These are phyloP conservation scores for Entamoeba invadens DNA, from an alignment of 208 protist genomes.

Conservation along the genomic window DNA sequence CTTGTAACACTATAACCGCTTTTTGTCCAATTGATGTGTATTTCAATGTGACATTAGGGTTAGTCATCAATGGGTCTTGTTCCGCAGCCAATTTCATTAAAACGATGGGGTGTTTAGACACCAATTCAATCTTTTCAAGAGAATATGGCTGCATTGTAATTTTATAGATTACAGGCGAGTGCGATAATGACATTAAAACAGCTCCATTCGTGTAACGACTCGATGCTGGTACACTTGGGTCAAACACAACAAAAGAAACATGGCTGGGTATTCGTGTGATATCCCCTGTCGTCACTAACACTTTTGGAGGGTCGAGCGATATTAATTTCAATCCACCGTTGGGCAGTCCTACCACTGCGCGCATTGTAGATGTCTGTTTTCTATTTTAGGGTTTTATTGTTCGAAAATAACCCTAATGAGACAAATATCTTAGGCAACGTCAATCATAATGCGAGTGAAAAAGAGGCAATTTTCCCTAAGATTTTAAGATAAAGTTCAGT, in stretches of 20 bases:
- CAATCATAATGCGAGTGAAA: no score
- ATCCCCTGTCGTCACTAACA: not conserved
- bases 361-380: no score
- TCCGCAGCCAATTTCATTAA: not conserved
- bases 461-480: no score
- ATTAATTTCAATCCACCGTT: not conserved
- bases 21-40: not conserved
- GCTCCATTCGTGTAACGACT: not conserved
- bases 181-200: not conserved
- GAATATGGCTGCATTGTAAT: not conserved
- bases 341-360: not conserved
- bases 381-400: no score
- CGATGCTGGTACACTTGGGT: not conserved
- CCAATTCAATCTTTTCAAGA: not conserved
- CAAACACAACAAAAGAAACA: not conserved
- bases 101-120: not conserved
- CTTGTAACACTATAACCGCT: not conserved
- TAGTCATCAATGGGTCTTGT: not conserved
- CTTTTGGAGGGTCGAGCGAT: not conserved
- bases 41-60: not conserved
- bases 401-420: no score
- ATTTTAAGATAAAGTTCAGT: no score
- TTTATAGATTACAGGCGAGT: not conserved
- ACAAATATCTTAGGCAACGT: no score
- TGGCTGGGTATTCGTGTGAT: not conserved